Evolutionary conservation across 2,329 filamentous ascomycete species (phyloP).

Genomic region (Aureobasidium leucospermi): DNA sequence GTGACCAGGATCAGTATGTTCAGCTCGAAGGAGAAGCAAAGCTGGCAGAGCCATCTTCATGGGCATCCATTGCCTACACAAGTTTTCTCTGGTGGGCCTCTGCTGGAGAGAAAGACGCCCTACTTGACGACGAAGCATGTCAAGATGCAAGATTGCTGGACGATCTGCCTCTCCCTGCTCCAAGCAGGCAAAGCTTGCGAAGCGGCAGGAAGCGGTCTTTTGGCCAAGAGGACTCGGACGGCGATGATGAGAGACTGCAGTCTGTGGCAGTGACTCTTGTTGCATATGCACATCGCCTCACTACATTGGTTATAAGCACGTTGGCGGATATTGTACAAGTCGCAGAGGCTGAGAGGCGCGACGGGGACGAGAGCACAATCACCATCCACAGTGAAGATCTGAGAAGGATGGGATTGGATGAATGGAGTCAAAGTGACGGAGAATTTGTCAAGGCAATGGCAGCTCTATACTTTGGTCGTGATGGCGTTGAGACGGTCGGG

Average conservation of each 20-base stretch:
- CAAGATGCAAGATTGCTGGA: constrained; percentile 39
- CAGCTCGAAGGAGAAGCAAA: constrained; percentile 21
- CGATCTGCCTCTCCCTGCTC: constrained; percentile 27
- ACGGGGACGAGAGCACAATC: constrained; percentile 31
- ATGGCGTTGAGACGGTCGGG: constrained; percentile 53
- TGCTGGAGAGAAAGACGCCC: constrained; percentile 62
- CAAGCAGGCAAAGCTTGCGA: neutral
- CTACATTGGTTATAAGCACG: constrained; percentile 55
- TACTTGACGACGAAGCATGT: constrained; percentile 47
- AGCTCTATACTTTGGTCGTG: constrained; percentile 57
- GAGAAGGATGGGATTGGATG: constrained; percentile 66
- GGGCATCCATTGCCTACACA: constrained; percentile 69
- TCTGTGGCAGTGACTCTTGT: constrained; percentile 64
- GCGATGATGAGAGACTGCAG: constrained; percentile 37
- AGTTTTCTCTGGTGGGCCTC: constrained; percentile 90
- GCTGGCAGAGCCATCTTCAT: constrained; percentile 50
- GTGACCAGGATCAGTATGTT: constrained; percentile 15
- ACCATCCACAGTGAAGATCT: constrained; percentile 57
- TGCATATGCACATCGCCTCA: constrained; percentile 74
- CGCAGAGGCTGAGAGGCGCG: constrained; percentile 31
- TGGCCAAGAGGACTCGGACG: constrained; percentile 37
- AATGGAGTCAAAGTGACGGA: constrained; percentile 67
- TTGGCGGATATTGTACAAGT: constrained; percentile 52
- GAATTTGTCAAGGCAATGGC: constrained; percentile 58
- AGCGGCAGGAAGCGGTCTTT: neutral